Evolutionary conservation across 108 stramenopile species (phyloP).

Genomic region (Epithemia pelagica): DNA sequence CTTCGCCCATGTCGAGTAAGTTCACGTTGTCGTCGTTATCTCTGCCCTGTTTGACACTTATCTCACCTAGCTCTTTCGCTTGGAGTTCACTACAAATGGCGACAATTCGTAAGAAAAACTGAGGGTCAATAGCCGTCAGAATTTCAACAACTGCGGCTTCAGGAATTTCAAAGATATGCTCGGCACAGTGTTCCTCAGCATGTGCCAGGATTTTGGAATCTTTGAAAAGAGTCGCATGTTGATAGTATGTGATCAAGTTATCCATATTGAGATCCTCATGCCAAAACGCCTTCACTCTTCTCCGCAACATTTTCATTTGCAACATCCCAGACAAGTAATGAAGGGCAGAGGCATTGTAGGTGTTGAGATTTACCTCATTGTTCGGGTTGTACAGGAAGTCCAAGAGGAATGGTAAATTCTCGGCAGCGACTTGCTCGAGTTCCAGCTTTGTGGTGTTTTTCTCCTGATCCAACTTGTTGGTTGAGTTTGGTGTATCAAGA

Average conservation of each 20-base stretch:
- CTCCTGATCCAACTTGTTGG: background rate
- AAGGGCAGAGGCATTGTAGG: slow-evolving; percentile 25
- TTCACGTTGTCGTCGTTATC: background rate
- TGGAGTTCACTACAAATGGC: background rate
- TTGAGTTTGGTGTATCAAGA: background rate
- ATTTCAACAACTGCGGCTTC: slow-evolving; percentile 14
- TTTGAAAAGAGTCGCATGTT: slow-evolving; percentile 16
- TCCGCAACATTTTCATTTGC: slow-evolving; percentile 25
- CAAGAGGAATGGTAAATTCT: slow-evolving; percentile 21
- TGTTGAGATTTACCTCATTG: slow-evolving; percentile 9
- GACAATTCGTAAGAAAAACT: slow-evolving; percentile 28
- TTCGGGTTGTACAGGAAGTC: slow-evolving; percentile 31
- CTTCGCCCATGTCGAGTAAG: background rate
- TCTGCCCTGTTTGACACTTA: background rate
- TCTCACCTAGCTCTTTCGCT: background rate
- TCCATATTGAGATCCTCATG: slow-evolving; percentile 26
- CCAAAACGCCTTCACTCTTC: slow-evolving; percentile 16
- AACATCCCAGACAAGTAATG: slow-evolving; percentile 29
- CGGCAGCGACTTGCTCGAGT: slow-evolving; percentile 16
- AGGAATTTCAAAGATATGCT: slow-evolving; percentile 18
- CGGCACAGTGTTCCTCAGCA: slow-evolving; percentile 18
- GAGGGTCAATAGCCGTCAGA: slow-evolving; percentile 31
- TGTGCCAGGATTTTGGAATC: slow-evolving; percentile 14
- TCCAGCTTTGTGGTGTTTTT: slow-evolving; percentile 9
- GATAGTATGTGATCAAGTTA: slow-evolving; percentile 21